Percentiles rank a stretch among this genome's conserved stretches.
phyloP scores from a whole-genome alignment of 305 asterid species.

The Striga hermonthica region DNA sequence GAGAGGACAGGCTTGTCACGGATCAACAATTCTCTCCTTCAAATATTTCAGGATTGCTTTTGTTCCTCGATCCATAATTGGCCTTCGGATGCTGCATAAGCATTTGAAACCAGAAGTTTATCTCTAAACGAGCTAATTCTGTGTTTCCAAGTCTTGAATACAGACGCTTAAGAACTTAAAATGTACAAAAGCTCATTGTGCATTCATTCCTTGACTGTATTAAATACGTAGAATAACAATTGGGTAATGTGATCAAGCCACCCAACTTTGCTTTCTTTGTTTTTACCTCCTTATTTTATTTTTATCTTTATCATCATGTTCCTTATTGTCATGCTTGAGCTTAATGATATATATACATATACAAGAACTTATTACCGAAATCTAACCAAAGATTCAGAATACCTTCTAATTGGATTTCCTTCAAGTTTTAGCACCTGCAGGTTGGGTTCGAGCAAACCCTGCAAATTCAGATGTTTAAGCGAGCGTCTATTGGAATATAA shows the following conservation, averaged over 20 bases:
- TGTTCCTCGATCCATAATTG: constrained; percentile 82
- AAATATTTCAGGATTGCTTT: constrained; percentile 69
- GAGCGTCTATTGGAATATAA: constrained; percentile 21
- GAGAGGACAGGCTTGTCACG: constrained; percentile 28
- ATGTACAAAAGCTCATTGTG: not conserved
- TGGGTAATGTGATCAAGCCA: constrained; percentile 1
- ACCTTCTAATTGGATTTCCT: constrained; percentile 97
- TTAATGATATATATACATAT: constrained; percentile 12
- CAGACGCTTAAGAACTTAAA: not conserved
- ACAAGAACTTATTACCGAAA: constrained; percentile 1
- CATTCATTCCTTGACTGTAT: not conserved
- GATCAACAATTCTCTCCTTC: constrained; percentile 67
- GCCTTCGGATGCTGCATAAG: constrained; percentile 69
- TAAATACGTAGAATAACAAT: not conserved
- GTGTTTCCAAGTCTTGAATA: not conserved
- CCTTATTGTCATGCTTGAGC: constrained; percentile 19
- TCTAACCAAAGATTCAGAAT: constrained; percentile 22
- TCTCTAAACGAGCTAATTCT: constrained; percentile 3
- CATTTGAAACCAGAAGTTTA: constrained; percentile 24
- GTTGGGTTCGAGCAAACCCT: constrained; percentile 89
- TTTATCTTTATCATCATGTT: not conserved
- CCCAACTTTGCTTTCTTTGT: not conserved
- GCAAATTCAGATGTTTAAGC: constrained; percentile 33
- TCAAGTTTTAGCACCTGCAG: constrained; percentile 80
- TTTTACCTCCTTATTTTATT: no score